Evolutionary conservation across 2,329 filamentous ascomycete genomes (phyloP), one percentile per base, ranked within the genome.

Genomic region (Pseudogymnoascus sp.): DNA sequence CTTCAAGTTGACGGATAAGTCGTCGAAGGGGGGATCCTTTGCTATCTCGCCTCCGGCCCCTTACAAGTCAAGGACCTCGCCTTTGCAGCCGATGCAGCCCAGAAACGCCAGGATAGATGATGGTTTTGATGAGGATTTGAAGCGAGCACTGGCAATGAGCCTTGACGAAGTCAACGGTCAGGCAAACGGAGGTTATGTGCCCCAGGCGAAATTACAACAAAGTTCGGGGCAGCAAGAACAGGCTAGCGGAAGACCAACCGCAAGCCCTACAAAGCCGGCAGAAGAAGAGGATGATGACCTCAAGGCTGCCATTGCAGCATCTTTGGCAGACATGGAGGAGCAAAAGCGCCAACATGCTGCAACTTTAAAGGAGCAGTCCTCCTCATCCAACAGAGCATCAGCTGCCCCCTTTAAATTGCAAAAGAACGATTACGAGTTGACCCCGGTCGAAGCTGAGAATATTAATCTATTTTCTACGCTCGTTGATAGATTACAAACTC

Each of bases 381-480:
- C 82, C 0, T 76, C 79, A 1, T 76, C 78, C 25, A 74, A 77
- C 14, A 72, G 77, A 3, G 73, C 77, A 2, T 74, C 79, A 9
- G 72, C 80, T 22, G 77, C 81, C n/a, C 77, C 79, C 43, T 84
- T 82, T 65, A 72, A 79, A 3, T 75, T 89, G 43, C 88, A 90
- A 1, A 96, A 93, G 76, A 95, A 92, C 68, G 91, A 97, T 68
- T 96, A 97, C 71, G 94, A 99, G 75, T 81, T 99, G 60, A 95
- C 90, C 0, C 87, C 90, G 0, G 89, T 96, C 0, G 94, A 99
- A 74, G 91, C 92, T 0, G 94, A 99, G 73, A 97, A 97, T 68
- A 99, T 99, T 73, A 96, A 96, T 70, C 78, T 99, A 1, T 97
- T 99, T 71, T 82, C 94, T 0, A 97, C 94, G 0, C 77, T 99